Conservation (phyloP, 2,329 filamentous ascomycete genomes). For the Herpotrichia juniperi region DNA sequence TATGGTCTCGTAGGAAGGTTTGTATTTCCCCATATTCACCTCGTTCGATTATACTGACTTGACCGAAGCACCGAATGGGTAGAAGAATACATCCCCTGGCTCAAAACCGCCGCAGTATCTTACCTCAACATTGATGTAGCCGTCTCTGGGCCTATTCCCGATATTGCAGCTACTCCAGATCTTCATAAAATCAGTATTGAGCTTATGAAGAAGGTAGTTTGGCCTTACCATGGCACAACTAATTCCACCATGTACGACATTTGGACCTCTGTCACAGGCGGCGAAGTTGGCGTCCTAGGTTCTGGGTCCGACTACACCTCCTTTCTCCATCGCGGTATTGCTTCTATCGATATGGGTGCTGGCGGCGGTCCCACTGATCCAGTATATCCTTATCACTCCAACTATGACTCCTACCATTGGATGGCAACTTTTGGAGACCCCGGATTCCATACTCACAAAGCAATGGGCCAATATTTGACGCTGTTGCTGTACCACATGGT, state of each 20-base stretch:
- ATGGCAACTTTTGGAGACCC: conserved; percentile 59
- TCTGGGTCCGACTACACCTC: conserved; percentile 55
- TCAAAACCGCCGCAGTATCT: conserved; percentile 50
- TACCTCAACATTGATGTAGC: conserved; percentile 61
- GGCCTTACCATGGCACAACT: conserved; percentile 44
- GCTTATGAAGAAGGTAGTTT: conserved; percentile 50
- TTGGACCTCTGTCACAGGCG: conserved; percentile 43
- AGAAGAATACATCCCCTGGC: conserved; percentile 57
- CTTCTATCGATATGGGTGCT: conserved; percentile 51
- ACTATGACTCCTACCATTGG: conserved; percentile 58
- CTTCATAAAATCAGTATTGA: conserved; percentile 44
- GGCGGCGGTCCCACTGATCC: conserved; percentile 46
- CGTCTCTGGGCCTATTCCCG: conserved; percentile 50
- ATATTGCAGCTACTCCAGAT: conserved; percentile 48
- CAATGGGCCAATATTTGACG: conserved; percentile 55
- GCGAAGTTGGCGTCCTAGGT: conserved; percentile 51
- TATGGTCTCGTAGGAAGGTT: conserved; percentile 45
- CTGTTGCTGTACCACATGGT: conserved; percentile 52
- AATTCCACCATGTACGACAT: conserved; percentile 54
- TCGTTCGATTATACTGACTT: conserved; percentile 16
- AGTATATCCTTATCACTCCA: conserved; percentile 56
- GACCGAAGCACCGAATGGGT: conserved; percentile 53
- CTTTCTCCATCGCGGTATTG: conserved; percentile 54
- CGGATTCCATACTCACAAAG: conserved; percentile 56
- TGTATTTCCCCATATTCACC: background rate